A percentile compares a stretch with the other conserved stretches of the same genome.
Conservation (phyloP, 78 protist genomes). For the Dictyostelium intermedium region DNA sequence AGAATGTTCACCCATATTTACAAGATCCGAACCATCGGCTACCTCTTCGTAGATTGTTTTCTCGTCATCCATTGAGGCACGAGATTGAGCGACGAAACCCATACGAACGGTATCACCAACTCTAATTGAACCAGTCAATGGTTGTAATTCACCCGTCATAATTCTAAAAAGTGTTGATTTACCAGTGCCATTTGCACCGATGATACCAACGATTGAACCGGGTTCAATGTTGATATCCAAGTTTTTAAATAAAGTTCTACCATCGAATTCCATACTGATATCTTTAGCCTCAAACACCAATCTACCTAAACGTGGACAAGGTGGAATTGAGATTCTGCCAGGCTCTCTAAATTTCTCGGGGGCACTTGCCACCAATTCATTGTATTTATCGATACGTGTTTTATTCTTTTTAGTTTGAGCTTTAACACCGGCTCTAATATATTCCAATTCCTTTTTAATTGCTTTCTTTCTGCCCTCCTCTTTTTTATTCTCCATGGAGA, state of each 20-base stretch:
- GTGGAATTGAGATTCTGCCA: slow-evolving; percentile 70
- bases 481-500: slow-evolving; percentile 46
- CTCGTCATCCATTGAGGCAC: slow-evolving; percentile 39
- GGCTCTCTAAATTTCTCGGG: slow-evolving; percentile 76
- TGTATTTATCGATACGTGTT: slow-evolving; percentile 47
- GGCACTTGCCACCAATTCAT: slow-evolving; percentile 42
- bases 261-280: slow-evolving; percentile 32
- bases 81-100: slow-evolving; percentile 66
- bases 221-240: slow-evolving; percentile 33
- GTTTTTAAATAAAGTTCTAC: slow-evolving; percentile 33
- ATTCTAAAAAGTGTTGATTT: slow-evolving; percentile 82
- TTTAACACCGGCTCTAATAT: slow-evolving; percentile 67
- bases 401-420: slow-evolving; percentile 75
- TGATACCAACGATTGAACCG: slow-evolving; percentile 84
- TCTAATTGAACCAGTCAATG: slow-evolving; percentile 20
- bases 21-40: slow-evolving; percentile 39
- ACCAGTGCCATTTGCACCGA: slow-evolving; percentile 85
- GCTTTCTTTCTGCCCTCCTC: slow-evolving; percentile 79
- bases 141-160: slow-evolving; percentile 52
- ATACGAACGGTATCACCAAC: slow-evolving; percentile 73
- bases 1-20: slow-evolving; percentile 36
- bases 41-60: slow-evolving; percentile 56
- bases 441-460: slow-evolving; percentile 74
- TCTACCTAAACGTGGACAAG: slow-evolving; percentile 81
- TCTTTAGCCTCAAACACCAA: slow-evolving; percentile 20